Percentiles rank a stretch among this genome's conserved stretches.
Evolutionary conservation across 257 asterid species (phyloP).

Genomic region (Rauvolfia tetraphylla): DNA sequence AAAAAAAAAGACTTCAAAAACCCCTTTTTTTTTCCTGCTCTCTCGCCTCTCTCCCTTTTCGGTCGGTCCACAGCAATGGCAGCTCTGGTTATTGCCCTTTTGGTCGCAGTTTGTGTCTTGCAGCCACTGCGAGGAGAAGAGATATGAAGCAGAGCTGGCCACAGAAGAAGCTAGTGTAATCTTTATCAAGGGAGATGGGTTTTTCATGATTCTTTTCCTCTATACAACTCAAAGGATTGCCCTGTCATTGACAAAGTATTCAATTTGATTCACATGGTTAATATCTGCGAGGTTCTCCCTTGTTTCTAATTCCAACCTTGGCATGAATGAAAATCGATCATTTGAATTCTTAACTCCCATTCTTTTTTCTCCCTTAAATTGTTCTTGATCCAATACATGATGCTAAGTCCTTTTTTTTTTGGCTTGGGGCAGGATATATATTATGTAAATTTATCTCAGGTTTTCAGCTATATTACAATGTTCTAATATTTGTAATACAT

Average conservation of each 20-base stretch:
- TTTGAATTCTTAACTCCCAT: too few relatives aligned
- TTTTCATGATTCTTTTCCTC: constrained; percentile 41
- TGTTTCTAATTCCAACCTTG: neutral
- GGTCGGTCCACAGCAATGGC: neutral
- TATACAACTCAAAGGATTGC: constrained; percentile 33
- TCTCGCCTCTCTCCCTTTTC: too few relatives aligned
- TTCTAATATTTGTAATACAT: too few relatives aligned
- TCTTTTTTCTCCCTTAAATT: too few relatives aligned
- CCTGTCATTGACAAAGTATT: constrained; percentile 37
- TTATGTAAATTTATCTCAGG: too few relatives aligned
- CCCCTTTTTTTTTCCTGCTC: too few relatives aligned
- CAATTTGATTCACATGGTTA: neutral
- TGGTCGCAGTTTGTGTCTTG: neutral
- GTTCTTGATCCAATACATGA: too few relatives aligned
- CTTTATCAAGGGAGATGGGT: constrained; percentile 52
- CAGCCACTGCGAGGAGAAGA: neutral
- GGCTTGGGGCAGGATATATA: too few relatives aligned
- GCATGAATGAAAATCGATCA: too few relatives aligned
- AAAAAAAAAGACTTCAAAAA: too few relatives aligned
- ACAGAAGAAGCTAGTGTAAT: constrained; percentile 26
- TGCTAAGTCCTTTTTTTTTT: too few relatives aligned
- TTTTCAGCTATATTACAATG: neutral
- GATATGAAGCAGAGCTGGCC: neutral
- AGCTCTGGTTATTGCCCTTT: neutral
- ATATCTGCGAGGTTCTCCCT: neutral